Base-by-base conservation (phyloP, 2,329 filamentous ascomycete species). In the Fusarium caatingaense region DNA sequence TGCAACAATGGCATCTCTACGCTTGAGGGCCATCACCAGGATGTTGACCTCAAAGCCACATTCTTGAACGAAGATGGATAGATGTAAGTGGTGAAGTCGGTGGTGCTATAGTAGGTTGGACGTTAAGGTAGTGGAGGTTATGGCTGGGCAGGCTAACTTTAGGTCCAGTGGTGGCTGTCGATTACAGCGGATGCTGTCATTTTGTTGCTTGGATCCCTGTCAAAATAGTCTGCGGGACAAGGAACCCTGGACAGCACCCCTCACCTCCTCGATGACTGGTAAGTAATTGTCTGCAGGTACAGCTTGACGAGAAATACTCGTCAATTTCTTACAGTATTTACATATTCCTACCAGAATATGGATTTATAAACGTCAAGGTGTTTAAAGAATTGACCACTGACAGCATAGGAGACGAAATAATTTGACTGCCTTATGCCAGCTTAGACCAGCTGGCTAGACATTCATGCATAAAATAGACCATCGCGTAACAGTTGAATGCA, bases 1-100 rank as follows among this genome's bases (percentile, higher is more conserved):
- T 79, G 89, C 89, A 80, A 92, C 80, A 79, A 89, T 85, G 80
- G 90, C 86, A 87, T 94, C 87, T 86, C 88, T 89, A 83, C 89
- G 88, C 85, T 89, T 88, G 83, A 93, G 85, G 86, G 88, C 90
- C 91, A 92, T 89, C 81, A 77, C 77, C 78, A 74, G 69, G 73
- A 72, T 74, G 71, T 72, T 73, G 58, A 69, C 71, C 68, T 69
- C 63, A 68, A 59, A 73, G 67, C 73, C 71, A 74, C 79, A 81
- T 81, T 71, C 72, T 79, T 72, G 62, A 69, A 65, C 57, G 42
- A 60, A 55, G 61, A 48, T 68, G 66, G 54, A 53, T 65, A 60
- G 56, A 68, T 72, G 47, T 56, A 60, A 65, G 65, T 72, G 68
- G 65, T 68, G 57, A 66, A 55, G 56, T 40, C 63, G 59, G 60